A percentile compares a stretch with the other conserved stretches of the same genome.
Conservation (phyloP, 257 asterid species). For the Voacanga thouarsii region DNA sequence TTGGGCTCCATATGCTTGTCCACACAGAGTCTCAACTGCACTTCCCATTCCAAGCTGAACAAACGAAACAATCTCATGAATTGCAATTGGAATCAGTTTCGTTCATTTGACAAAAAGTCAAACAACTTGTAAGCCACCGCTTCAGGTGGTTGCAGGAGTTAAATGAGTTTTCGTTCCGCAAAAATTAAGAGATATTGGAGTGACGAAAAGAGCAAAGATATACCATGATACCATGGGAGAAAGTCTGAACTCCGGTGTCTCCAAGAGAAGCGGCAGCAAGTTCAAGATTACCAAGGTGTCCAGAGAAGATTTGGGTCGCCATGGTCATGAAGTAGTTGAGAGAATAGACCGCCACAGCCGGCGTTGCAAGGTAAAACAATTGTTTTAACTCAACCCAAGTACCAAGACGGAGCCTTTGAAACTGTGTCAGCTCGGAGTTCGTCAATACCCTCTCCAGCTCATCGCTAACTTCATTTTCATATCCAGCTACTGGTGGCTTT, state of each 20-base stretch:
- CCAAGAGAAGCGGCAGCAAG: conserved; percentile 30
- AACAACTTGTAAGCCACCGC: too few species aligned
- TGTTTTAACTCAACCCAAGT: conserved; percentile 19
- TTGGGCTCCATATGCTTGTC: neutral
- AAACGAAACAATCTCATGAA: neutral
- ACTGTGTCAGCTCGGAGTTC: conserved; percentile 2
- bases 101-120: too few species aligned
- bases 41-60: conserved; percentile 30
- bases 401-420: conserved; percentile 4
- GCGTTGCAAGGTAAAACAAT: conserved; percentile 13
- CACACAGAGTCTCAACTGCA: conserved; percentile 23
- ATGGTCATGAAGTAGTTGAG: conserved; percentile 22
- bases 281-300: conserved; percentile 24
- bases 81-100: too few species aligned
- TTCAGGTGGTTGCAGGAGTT: too few species aligned
- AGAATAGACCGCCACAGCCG: conserved; percentile 24
- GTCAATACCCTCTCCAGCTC: conserved; percentile 13
- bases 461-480: conserved; percentile 8
- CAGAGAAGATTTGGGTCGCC: conserved; percentile 23
- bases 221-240: conserved; percentile 29
- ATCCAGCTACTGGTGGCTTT: too few species aligned
- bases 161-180: too few species aligned
- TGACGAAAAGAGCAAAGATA: neutral
- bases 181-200: too few species aligned
- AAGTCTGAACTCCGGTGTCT: conserved; percentile 26